Evolutionary conservation across 176 grass and related monocot species (phyloP).

Genomic region (Oryza meyeriana): DNA sequence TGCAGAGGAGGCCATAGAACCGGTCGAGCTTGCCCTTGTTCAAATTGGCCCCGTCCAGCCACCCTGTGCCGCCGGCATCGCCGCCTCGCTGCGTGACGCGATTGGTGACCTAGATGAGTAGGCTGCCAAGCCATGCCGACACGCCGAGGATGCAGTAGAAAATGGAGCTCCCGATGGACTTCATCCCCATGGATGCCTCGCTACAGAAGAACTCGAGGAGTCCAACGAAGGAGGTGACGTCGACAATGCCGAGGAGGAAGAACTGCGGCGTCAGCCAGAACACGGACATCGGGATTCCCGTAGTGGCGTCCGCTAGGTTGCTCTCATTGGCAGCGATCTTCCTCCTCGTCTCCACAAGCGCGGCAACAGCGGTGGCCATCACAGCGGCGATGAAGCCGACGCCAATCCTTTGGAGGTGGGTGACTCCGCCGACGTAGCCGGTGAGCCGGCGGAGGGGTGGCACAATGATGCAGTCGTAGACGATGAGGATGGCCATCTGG

Average conservation of each 20-base stretch:
- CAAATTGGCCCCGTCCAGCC: slow-evolving; percentile 73
- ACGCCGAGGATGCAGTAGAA: slow-evolving; percentile 80
- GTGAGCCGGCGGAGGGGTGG: slow-evolving; percentile 52
- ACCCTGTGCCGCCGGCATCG: slow-evolving; percentile 33
- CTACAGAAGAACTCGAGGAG: slow-evolving; percentile 88
- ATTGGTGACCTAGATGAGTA: slow-evolving; percentile 62
- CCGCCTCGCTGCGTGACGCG: slow-evolving; percentile 29
- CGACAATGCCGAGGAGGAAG: slow-evolving; percentile 70
- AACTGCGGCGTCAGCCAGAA: slow-evolving; percentile 76
- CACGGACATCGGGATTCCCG: slow-evolving; percentile 53
- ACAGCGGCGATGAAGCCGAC: slow-evolving; percentile 46
- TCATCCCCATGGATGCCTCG: slow-evolving; percentile 74
- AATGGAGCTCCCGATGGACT: slow-evolving; percentile 72
- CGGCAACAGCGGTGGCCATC: slow-evolving; percentile 47
- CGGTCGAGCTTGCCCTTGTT: slow-evolving; percentile 67
- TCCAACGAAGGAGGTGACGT: slow-evolving; percentile 89
- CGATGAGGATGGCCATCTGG: slow-evolving; percentile 59
- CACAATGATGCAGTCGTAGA: slow-evolving; percentile 67
- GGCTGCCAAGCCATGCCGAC: slow-evolving; percentile 54
- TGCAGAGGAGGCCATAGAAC: slow-evolving; percentile 66
- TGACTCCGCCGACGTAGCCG: slow-evolving; percentile 64
- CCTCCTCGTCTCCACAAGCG: slow-evolving; percentile 38
- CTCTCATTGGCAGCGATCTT: slow-evolving; percentile 22
- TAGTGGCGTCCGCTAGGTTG: not conserved
- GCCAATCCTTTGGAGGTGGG: slow-evolving; percentile 66